Evolutionary conservation across 441 rosid species (phyloP).

Genomic region (Bocquillonia castaneifolia): DNA sequence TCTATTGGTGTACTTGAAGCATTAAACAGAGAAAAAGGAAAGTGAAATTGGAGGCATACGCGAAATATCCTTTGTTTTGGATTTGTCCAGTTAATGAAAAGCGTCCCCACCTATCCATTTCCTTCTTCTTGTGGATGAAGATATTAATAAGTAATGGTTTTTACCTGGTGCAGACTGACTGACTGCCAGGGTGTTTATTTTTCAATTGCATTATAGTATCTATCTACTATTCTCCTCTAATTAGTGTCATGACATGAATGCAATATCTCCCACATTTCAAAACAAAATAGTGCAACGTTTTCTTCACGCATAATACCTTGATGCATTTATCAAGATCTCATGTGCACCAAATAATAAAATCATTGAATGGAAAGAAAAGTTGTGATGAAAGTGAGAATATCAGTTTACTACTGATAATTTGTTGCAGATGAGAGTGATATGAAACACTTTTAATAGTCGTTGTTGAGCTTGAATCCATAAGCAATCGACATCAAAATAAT

Average conservation of each 20-base stretch:
- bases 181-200: neutral
- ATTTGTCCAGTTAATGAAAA: neutral
- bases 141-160: neutral
- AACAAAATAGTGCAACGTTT: no score
- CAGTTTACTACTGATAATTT: neutral
- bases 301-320: neutral
- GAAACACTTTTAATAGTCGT: neutral
- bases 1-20: neutral
- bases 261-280: neutral
- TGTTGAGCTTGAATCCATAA: no score
- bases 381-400: neutral
- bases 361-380: neutral
- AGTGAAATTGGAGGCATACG: neutral
- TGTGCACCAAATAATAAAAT: neutral
- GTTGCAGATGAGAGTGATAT: neutral
- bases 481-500: neutral
- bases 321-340: neutral
- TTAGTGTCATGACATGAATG: no score
- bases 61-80: slow-evolving; percentile 10
- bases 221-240: no score
- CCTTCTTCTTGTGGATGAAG: neutral
- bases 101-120: neutral
- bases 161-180: neutral
- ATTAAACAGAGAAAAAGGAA: neutral
- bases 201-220: no score